Evolutionary conservation across 768 basidiomycete genomes (phyloP).

Genomic region (Tulasnella sp.): DNA sequence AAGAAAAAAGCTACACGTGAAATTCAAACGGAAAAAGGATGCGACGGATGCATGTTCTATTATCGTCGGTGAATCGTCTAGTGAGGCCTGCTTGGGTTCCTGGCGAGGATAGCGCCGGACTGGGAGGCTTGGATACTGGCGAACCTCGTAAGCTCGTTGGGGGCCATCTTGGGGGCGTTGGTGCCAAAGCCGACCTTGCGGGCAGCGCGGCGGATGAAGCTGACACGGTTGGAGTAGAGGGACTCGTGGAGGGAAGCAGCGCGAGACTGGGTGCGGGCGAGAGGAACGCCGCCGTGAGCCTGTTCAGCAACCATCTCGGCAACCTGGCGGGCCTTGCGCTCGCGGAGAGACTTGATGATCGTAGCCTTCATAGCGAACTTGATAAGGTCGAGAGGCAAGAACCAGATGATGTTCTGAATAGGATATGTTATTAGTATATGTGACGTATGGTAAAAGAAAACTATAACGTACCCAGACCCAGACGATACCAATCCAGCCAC

Average conservation of each 20-base stretch:
- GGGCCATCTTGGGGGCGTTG: slow-evolving; percentile 62
- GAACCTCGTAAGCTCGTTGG: slow-evolving; percentile 73
- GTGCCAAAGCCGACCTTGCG: slow-evolving; percentile 79
- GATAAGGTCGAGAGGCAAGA: slow-evolving; percentile 89
- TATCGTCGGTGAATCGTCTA: slow-evolving; percentile 5
- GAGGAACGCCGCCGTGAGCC: slow-evolving; percentile 49
- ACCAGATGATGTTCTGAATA: slow-evolving; percentile 86
- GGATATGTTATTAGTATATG: slow-evolving; percentile 21
- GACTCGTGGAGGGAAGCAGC: slow-evolving; percentile 85
- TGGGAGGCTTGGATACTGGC: slow-evolving; percentile 75
- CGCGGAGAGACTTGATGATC: slow-evolving; percentile 75
- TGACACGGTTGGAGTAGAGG: slow-evolving; percentile 89
- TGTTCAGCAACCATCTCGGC: slow-evolving; percentile 36
- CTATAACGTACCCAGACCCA: slow-evolving; percentile 79
- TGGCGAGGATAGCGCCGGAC: slow-evolving; percentile 41
- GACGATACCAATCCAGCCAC: slow-evolving; percentile 94
- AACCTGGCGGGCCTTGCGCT: slow-evolving; percentile 44
- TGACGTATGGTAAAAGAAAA: background rate
- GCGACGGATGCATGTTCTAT: background rate
- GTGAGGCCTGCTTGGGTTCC: slow-evolving; percentile 21
- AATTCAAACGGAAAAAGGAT: background rate
- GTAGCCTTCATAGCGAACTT: slow-evolving; percentile 96
- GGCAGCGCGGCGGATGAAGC: slow-evolving; percentile 82
- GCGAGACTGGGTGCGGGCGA: slow-evolving; percentile 82
- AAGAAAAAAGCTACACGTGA: background rate